A percentile compares a stretch with the other conserved stretches of the same genome.
These are phyloP conservation scores for Blastomyces silverae DNA, from an alignment of 2,329 filamentous ascomycete species.

Conservation along the genomic window DNA sequence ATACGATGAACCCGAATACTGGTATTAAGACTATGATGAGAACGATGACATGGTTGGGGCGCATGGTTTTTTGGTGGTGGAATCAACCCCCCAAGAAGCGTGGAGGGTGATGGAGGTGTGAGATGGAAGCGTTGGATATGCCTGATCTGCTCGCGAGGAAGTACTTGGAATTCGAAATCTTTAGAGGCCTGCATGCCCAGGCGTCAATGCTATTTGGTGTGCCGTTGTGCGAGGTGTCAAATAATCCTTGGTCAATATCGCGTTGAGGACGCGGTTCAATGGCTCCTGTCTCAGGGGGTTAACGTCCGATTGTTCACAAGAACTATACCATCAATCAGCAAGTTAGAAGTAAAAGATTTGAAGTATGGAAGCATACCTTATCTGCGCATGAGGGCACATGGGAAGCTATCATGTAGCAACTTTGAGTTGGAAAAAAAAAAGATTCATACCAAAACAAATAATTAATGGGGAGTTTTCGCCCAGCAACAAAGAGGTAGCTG, in stretches of 20 bases:
- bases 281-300: neutral
- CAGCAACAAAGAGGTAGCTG: neutral
- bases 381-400: neutral
- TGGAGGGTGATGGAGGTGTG: neutral
- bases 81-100: neutral
- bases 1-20: constrained; percentile 21
- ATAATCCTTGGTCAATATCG: neutral
- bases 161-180: neutral
- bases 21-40: constrained; percentile 26
- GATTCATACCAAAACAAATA: constrained; percentile 8
- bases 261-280: neutral
- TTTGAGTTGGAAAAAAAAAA: neutral
- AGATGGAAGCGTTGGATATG: neutral
- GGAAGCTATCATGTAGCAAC: neutral
- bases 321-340: neutral
- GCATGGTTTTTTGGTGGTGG: constrained; percentile 20
- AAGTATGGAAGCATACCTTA: neutral
- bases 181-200: neutral
- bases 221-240: neutral
- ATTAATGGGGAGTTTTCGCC: neutral
- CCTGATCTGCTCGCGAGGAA: neutral
- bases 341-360: neutral
- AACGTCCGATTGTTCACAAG: neutral
- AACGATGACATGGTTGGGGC: constrained; percentile 23
- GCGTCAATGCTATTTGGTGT: neutral